Percentiles rank a stretch among this genome's conserved stretches.
Conservation (phyloP, 2,329 filamentous ascomycete genomes). For the Pochonia chlamydosporia region DNA sequence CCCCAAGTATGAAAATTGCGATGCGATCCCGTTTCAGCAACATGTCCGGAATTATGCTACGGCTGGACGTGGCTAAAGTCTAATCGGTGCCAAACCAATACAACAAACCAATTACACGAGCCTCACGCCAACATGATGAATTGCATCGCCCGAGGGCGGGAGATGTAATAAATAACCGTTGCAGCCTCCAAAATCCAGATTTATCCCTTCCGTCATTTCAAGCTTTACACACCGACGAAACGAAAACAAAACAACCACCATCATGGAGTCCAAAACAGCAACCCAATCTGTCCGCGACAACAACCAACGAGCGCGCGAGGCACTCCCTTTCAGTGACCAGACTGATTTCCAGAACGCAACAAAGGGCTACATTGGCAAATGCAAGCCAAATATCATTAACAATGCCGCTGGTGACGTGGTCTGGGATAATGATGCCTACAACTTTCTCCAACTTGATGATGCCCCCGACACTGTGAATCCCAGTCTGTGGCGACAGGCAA, state of each 20-base stretch:
- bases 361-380: not conserved
- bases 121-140: not conserved
- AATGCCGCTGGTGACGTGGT: not conserved
- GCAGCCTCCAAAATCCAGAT: not conserved
- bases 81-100: not conserved
- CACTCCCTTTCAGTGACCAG: not conserved
- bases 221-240: no score
- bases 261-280: no score
- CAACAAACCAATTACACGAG: not conserved
- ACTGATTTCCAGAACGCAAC: not conserved
- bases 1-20: no score
- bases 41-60: no score
- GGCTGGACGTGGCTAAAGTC: not conserved
- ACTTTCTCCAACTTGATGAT: slow-evolving; percentile 5
- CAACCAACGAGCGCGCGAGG: not conserved
- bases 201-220: not conserved
- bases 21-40: no score
- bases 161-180: not conserved
- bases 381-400: not conserved
- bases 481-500: slow-evolving; percentile 8
- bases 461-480: slow-evolving; percentile 7
- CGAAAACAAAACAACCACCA: no score
- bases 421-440: slow-evolving; percentile 22
- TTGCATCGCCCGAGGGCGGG: not conserved
- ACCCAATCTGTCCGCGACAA: not conserved